Percentiles rank a stretch among this genome's conserved stretches.
phyloP scores from a whole-genome alignment of 768 basidiomycete species.

The Boletus subparvulus region DNA sequence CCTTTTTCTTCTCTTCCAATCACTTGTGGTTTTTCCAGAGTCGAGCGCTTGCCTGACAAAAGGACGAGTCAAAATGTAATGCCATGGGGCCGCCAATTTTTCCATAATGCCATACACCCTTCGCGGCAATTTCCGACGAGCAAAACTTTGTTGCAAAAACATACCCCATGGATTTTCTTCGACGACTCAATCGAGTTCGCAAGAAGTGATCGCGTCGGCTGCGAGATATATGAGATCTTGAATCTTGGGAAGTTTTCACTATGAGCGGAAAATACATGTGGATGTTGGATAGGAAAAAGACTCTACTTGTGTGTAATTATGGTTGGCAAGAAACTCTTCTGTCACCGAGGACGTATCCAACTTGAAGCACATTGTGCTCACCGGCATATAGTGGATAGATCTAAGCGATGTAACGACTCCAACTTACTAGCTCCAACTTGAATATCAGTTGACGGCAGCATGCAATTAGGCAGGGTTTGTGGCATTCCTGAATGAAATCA shows the following conservation, averaged over 20 bases:
- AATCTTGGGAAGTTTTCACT: background rate
- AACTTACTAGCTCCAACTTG: background rate
- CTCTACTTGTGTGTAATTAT: background rate
- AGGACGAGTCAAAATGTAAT: background rate
- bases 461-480: slow-evolving; percentile 6
- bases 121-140: slow-evolving; percentile 8
- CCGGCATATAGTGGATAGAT: slow-evolving; percentile 10
- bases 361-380: background rate
- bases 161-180: background rate
- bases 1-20: slow-evolving; percentile 10
- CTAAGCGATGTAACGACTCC: slow-evolving; percentile 8
- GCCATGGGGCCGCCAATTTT: background rate
- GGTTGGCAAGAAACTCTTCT: background rate
- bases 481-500: slow-evolving; percentile 14
- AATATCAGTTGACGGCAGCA: slow-evolving; percentile 12
- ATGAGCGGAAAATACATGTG: background rate
- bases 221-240: background rate
- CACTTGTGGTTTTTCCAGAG: background rate
- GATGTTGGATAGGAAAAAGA: background rate
- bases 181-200: background rate
- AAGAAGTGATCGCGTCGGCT: background rate
- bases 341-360: background rate
- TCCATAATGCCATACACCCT: too few species aligned
- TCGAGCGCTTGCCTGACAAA: background rate
- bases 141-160: background rate